Evolutionary conservation across 2,329 filamentous ascomycete species (phyloP).

Genomic region (Aspergillus ochraceus): DNA sequence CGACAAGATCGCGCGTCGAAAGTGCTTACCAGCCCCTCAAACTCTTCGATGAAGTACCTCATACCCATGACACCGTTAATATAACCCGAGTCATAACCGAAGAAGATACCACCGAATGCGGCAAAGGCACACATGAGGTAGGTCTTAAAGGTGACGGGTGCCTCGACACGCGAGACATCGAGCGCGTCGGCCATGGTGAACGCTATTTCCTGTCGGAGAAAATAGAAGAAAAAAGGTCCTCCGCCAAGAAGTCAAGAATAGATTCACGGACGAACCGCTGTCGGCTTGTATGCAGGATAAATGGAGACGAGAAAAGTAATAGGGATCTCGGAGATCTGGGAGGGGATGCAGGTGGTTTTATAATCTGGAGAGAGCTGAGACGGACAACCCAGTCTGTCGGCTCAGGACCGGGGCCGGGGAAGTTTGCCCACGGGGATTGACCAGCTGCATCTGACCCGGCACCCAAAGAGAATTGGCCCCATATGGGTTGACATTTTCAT

Average conservation of each 20-base stretch:
- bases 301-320: neutral
- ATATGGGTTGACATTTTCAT: neutral
- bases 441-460: slow-evolving; percentile 7
- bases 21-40: slow-evolving; percentile 34
- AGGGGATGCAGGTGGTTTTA: slow-evolving; percentile 2
- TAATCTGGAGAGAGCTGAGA: neutral
- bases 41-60: slow-evolving; percentile 47
- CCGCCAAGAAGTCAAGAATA: neutral
- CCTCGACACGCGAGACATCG: slow-evolving; percentile 58
- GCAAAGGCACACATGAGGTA: slow-evolving; percentile 63
- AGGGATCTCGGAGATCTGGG: neutral
- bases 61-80: slow-evolving; percentile 55
- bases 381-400: slow-evolving; percentile 7
- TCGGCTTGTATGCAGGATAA: neutral
- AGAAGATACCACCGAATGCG: slow-evolving; percentile 61
- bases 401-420: slow-evolving; percentile 14
- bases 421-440: slow-evolving; percentile 19
- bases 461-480: slow-evolving; percentile 2
- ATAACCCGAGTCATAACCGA: slow-evolving; percentile 60
- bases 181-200: slow-evolving; percentile 29
- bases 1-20: neutral
- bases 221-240: neutral
- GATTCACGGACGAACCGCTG: neutral
- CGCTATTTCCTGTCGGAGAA: neutral
- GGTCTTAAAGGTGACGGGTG: slow-evolving; percentile 59